Conservation (phyloP, 495 filamentous ascomycete species). For the Penicillium lividum region DNA sequence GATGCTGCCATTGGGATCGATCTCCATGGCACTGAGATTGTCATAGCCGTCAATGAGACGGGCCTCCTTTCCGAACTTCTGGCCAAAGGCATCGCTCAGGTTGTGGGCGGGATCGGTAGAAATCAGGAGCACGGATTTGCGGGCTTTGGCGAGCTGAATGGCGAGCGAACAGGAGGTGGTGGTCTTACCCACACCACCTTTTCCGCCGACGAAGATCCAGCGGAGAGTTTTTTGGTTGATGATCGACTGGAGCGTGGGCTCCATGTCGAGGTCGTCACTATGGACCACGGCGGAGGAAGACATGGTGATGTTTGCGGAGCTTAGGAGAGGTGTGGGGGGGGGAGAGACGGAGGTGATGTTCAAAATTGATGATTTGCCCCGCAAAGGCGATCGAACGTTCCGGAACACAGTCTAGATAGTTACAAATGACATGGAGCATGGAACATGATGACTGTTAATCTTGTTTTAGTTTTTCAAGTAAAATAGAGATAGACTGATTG, state of each 20-base stretch:
- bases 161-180: constrained; percentile 97
- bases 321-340: constrained; percentile 4
- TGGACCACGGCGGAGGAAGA: constrained; percentile 64
- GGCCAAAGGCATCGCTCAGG: constrained; percentile 94
- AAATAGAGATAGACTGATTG: too few species aligned
- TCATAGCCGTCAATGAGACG: constrained; percentile 86
- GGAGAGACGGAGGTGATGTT: constrained; percentile 18
- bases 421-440: background rate
- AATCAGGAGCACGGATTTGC: constrained; percentile 94
- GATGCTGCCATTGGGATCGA: constrained; percentile 97
- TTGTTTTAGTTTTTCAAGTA: background rate
- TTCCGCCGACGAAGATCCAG: constrained; percentile 99
- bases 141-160: constrained; percentile 95
- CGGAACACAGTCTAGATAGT: constrained; percentile 24
- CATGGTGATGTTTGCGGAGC: constrained; percentile 38
- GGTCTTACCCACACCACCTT: constrained; percentile 99
- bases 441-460: background rate
- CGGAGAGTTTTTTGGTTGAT: constrained; percentile 91
- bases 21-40: constrained; percentile 98
- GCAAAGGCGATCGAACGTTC: constrained; percentile 40
- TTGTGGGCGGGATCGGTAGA: constrained; percentile 99
- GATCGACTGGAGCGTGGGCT: constrained; percentile 91
- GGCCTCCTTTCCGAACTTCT: constrained; percentile 99
- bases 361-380: constrained; percentile 33
- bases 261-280: constrained; percentile 75